phyloP scores from a whole-genome alignment of 768 basidiomycete species.

The Dendrothele bispora region DNA sequence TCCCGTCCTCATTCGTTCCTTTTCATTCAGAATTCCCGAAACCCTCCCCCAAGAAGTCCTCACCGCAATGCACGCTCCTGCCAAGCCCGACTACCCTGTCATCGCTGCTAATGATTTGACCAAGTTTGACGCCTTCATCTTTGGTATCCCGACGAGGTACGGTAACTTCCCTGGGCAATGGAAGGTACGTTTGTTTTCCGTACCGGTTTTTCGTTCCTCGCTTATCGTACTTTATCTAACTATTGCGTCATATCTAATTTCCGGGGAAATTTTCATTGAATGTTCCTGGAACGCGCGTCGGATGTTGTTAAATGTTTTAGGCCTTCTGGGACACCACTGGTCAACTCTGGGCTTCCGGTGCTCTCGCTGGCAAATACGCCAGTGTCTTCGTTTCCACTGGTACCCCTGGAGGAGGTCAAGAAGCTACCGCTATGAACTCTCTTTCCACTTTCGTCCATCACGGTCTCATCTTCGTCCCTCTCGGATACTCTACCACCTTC shows the following conservation, averaged over 20 bases:
- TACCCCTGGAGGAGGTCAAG: slow-evolving; percentile 81
- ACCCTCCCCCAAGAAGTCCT: slow-evolving; percentile 74
- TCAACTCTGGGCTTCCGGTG: slow-evolving; percentile 56
- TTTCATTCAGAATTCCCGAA: slow-evolving; percentile 61
- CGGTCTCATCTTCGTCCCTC: slow-evolving; percentile 70
- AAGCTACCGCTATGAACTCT: slow-evolving; percentile 49
- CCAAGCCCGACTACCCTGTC: slow-evolving; percentile 72
- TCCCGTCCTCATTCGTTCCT: neutral
- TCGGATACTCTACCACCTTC: slow-evolving; percentile 62
- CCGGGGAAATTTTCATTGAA: neutral
- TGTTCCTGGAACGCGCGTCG: slow-evolving; percentile 19
- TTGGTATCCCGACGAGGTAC: slow-evolving; percentile 82
- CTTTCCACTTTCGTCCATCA: slow-evolving; percentile 70
- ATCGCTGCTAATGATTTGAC: slow-evolving; percentile 52
- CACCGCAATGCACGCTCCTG: slow-evolving; percentile 64
- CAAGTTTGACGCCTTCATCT: slow-evolving; percentile 68
- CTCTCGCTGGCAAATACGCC: slow-evolving; percentile 73
- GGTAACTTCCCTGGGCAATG: too few relatives aligned
- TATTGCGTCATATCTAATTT: too few relatives aligned
- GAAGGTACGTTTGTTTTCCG: slow-evolving; percentile 15
- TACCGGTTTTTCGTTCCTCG: neutral
- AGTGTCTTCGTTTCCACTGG: slow-evolving; percentile 74
- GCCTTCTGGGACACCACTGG: slow-evolving; percentile 80
- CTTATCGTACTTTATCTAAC: too few relatives aligned
- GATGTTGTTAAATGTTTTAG: slow-evolving; percentile 28